These are phyloP conservation scores for Pichia paraexigua DNA, from an alignment of 805 yeast genomes.

Conservation along the genomic window DNA sequence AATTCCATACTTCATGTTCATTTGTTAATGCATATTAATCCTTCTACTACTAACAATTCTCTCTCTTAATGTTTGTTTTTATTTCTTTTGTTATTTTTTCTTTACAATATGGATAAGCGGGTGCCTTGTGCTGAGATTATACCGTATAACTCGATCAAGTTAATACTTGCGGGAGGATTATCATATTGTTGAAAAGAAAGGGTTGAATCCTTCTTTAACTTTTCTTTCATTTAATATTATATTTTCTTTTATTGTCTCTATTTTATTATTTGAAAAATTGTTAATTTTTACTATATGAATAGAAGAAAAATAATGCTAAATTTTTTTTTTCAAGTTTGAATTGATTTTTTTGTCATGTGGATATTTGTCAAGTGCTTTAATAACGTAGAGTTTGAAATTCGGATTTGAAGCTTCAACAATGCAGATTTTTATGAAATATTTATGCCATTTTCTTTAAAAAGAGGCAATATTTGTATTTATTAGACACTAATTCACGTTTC, in stretches of 20 bases:
- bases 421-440: too few species aligned
- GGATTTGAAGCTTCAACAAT: too few species aligned
- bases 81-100: background rate
- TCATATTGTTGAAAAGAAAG: constrained; percentile 29
- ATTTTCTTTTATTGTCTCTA: background rate
- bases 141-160: constrained; percentile 81
- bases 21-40: constrained; percentile 1
- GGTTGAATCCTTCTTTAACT: constrained; percentile 7
- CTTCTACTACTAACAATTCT: background rate
- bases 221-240: background rate
- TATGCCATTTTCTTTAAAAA: too few species aligned
- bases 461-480: too few species aligned
- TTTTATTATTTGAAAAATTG: background rate
- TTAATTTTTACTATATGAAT: background rate
- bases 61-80: background rate
- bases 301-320: too few species aligned
- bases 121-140: constrained; percentile 58
- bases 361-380: too few species aligned
- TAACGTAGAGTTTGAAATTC: too few species aligned
- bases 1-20: background rate
- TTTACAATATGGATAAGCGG: constrained; percentile 35
- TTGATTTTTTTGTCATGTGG: too few species aligned
- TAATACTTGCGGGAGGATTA: constrained; percentile 76
- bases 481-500: too few species aligned
- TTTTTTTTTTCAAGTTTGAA: too few species aligned